phyloP scores from a whole-genome alignment of 495 filamentous ascomycete species.

The Penicillium fimorum region DNA sequence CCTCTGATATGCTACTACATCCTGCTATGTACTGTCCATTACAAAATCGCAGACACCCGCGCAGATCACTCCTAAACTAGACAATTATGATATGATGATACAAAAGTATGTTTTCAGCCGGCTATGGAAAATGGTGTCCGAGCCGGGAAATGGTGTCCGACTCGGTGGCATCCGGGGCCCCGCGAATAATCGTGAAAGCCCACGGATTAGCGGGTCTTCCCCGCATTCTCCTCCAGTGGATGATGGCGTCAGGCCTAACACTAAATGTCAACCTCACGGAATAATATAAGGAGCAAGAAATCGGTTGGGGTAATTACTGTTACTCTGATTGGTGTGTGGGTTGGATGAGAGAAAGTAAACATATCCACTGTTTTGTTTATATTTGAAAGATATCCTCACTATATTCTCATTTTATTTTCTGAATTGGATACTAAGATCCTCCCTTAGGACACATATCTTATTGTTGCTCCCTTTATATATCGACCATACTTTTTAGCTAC shows the following conservation, averaged over 20 bases:
- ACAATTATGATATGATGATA: not conserved
- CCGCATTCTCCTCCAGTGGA: not conserved
- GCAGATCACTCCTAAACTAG: not conserved
- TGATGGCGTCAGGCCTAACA: not conserved
- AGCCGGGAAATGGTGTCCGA: slow-evolving; percentile 6
- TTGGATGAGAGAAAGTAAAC: not conserved
- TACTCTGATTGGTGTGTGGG: not conserved
- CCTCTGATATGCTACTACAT: no score
- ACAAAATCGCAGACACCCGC: no score
- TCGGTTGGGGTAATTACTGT: not conserved
- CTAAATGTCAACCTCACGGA: not conserved
- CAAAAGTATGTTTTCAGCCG: not conserved
- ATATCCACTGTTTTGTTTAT: not conserved
- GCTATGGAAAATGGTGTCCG: slow-evolving; percentile 7
- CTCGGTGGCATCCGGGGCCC: not conserved
- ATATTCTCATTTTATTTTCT: not conserved
- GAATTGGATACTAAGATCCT: not conserved
- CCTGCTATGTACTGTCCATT: no score
- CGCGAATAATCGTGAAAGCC: no score
- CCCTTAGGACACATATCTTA: not conserved
- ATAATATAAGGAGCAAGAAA: not conserved
- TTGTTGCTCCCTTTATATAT: not conserved
- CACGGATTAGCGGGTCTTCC: not conserved
- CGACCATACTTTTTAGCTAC: no score
- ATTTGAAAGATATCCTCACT: not conserved